Conservation (phyloP, 1,139 yeast species). For the Lipomyces yarrowii region DNA sequence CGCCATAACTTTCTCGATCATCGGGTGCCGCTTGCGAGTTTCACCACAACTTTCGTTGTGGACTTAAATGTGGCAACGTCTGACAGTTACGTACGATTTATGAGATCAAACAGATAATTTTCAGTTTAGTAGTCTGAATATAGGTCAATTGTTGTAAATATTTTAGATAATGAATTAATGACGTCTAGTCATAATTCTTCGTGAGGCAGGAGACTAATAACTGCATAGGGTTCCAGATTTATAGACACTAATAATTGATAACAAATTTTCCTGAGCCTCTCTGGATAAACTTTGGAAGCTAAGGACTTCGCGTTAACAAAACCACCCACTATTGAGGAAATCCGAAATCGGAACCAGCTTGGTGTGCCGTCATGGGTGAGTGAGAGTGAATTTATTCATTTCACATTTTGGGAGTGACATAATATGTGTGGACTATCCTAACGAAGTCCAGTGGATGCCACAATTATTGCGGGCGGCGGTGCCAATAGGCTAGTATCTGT, state of each 20-base stretch:
- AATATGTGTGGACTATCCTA: not conserved
- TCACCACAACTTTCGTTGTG: no score
- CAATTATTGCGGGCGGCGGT: not conserved
- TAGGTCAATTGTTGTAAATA: not conserved
- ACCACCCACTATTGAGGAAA: no score
- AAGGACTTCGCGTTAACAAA: not conserved
- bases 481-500: slow-evolving; percentile 6
- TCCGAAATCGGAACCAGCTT: not conserved
- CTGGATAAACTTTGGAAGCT: not conserved
- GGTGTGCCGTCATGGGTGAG: not conserved
- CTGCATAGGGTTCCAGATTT: not conserved
- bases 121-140: not conserved
- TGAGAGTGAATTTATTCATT: not conserved
- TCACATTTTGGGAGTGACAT: not conserved
- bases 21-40: no score
- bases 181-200: not conserved
- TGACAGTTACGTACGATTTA: no score
- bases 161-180: no score
- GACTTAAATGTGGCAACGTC: no score
- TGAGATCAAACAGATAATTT: no score
- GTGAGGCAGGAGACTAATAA: not conserved
- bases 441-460: not conserved
- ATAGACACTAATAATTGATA: not conserved
- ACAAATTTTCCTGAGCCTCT: not conserved
- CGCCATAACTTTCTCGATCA: no score